Percentiles rank a stretch among this genome's conserved stretches.
Conservation (phyloP, 2,329 filamentous ascomycete genomes). For the Phialocephala subalpina region DNA sequence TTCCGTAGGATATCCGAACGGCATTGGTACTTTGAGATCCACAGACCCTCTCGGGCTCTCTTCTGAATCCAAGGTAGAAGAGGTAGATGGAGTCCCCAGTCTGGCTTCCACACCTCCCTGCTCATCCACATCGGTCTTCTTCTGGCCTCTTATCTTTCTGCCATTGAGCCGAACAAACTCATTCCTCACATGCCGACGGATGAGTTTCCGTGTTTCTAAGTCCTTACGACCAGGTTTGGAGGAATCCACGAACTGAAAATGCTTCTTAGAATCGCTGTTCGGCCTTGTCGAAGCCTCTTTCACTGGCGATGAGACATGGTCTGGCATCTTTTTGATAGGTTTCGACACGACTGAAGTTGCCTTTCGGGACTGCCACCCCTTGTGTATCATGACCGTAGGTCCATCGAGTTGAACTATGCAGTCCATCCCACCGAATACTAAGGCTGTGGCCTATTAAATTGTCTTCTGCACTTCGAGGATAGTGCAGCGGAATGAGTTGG, state of each 20-base stretch:
- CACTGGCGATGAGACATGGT: background rate
- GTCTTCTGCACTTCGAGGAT: background rate
- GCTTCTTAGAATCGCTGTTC: background rate
- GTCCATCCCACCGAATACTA: background rate
- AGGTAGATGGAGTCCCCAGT: background rate
- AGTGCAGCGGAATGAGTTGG: background rate
- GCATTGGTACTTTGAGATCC: background rate
- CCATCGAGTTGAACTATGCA: background rate
- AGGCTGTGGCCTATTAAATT: background rate
- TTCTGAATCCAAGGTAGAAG: background rate
- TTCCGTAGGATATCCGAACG: conserved; percentile 29
- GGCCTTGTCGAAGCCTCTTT: background rate
- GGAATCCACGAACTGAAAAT: conserved; percentile 32
- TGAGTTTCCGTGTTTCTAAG: conserved; percentile 24
- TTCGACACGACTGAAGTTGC: background rate
- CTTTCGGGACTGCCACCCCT: conserved; percentile 16
- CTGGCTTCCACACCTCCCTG: background rate
- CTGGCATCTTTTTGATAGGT: background rate
- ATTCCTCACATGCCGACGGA: conserved; percentile 34
- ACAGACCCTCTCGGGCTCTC: background rate
- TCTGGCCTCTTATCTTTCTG: conserved; percentile 7
- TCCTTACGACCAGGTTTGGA: conserved; percentile 20
- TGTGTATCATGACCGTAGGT: conserved; percentile 12
- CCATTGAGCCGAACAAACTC: conserved; percentile 26
- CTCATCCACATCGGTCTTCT: background rate